Evolutionary conservation across 768 basidiomycete species (phyloP), one percentile per base, ranked within the genome.

Genomic region (Mycena crocata): DNA sequence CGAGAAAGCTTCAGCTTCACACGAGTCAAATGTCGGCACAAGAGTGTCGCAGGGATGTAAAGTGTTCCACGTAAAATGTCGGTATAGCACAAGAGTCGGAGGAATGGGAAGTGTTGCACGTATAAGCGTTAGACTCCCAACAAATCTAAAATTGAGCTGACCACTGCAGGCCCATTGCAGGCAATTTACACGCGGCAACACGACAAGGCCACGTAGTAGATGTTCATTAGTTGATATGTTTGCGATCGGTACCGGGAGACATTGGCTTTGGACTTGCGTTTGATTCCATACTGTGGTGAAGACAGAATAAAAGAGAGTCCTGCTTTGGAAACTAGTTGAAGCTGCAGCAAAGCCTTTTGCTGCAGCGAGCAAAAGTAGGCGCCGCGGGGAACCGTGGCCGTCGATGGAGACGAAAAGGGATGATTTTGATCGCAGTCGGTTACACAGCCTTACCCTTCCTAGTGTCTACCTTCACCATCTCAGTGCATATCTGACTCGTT

Each of bases 151-250:
- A 30, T 31, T 24, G 48, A 31, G 14, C n/a, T n/a, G n/a, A n/a
- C 19, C 35, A 37, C 15, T 49, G 48, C 30, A 19, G 24, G 24
- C 10, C 10, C 14, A 28, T 5, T 5, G 51, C 51, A 57, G 40
- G 26, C 28, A 28, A 45, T 23, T 39, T 37, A 8, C 26, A 57
- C 44, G 19, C 44, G 40, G 37, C 55, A 24, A 60, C 57, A 51
- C 48, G 58, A 52, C 30, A 35, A 6, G 50, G 48, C 46, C 58
- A 59, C 58, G 58, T 59, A 59, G 50, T 39, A 17, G n/a, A 34
- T n/a, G 50, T 52, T 52, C 57, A 48, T 37, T 50, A 40, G 46
- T 48, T 35, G 35, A 30, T 13, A 50, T 59, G 57, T 59, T 59
- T 35, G 31, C 30, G 56, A 48, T 58, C 44, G 32, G 5, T n/a